Evolutionary conservation across 2,329 filamentous ascomycete species (phyloP), one percentile per base, ranked within the genome.

Genomic region (Metarhizium guizhouense): DNA sequence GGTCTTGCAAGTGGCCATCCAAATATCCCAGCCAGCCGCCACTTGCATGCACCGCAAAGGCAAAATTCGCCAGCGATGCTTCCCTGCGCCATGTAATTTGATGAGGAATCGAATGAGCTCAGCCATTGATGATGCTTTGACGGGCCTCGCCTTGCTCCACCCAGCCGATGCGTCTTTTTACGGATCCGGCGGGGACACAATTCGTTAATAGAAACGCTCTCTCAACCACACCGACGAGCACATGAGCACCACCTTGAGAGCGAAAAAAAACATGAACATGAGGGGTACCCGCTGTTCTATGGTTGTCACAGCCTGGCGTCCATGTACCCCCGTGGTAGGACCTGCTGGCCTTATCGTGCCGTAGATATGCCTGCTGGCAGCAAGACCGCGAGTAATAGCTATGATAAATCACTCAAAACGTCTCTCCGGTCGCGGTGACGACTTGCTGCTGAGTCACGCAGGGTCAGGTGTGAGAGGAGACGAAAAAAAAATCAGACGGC

Each of bases 91-190:
- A 34, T 11, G 18, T 25, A 47, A 47, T 25, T 25, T 47, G 43
- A 4, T 48, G 18, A 32, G 51, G 34, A 47, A 29, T 47, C 42
- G 42, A 48, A 34, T 40, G 38, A 56, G 54, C 49, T 48, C 42
- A 13, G 40, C 43, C 48, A 36, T 30, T 29, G 47, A 52, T 18
- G 25, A 47, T 38, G 13, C 48, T 25, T 29, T 20, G 38, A 45
- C 47, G 38, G 25, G 25, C 25, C 25, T 29, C 43, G 43, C 8
- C n/a, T 20, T 40, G 47, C 55, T 54, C 47, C 51, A 51, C 53
- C 51, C 47, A 54, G 40, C 47, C 38, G 40, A 47, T 56, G 65
- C 65, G 65, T 60, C 64, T 67, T 67, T 67, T 66, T 47, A 64
- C 62, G 64, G 62, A 66, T 64, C 58, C 51, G 47, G 56, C 54